Evolutionary conservation across 78 protist genomes (phyloP).

Genomic region (Diacronema lutheri): DNA sequence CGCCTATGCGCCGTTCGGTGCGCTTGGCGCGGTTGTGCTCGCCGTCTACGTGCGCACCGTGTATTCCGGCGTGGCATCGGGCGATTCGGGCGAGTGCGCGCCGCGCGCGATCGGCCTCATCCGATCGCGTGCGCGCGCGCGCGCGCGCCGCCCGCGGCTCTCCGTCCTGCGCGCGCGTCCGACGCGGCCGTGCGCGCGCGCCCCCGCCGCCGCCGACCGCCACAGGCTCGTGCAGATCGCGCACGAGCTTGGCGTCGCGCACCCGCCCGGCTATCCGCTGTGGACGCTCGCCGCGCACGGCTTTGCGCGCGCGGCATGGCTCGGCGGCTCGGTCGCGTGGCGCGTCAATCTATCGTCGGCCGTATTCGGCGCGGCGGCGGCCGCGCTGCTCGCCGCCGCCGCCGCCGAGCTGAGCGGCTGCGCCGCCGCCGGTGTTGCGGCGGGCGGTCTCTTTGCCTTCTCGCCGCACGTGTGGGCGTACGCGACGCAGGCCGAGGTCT

Average conservation of each 20-base stretch:
- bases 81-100: constrained; percentile 82
- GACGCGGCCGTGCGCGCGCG: no score
- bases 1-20: constrained; percentile 5
- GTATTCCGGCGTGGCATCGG: constrained; percentile 57
- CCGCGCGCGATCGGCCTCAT: no score
- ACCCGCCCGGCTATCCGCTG: constrained; percentile 81
- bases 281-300: constrained; percentile 54
- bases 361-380: constrained; percentile 16
- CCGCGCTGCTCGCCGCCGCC: not conserved
- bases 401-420: not conserved
- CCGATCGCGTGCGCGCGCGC: no score
- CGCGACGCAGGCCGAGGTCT: constrained; percentile 68
- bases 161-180: no score
- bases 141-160: no score
- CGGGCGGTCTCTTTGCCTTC: constrained; percentile 25
- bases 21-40: constrained; percentile 19
- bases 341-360: constrained; percentile 48
- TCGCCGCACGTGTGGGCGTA: constrained; percentile 48
- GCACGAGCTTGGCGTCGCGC: constrained; percentile 59
- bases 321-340: constrained; percentile 33
- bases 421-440: not conserved
- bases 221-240: constrained; percentile 54
- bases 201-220: no score
- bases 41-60: constrained; percentile 52
- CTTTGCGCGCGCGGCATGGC: constrained; percentile 36